phyloP scores from a whole-genome alignment of 177 flowering plant species.

The Vitis hybrid region DNA sequence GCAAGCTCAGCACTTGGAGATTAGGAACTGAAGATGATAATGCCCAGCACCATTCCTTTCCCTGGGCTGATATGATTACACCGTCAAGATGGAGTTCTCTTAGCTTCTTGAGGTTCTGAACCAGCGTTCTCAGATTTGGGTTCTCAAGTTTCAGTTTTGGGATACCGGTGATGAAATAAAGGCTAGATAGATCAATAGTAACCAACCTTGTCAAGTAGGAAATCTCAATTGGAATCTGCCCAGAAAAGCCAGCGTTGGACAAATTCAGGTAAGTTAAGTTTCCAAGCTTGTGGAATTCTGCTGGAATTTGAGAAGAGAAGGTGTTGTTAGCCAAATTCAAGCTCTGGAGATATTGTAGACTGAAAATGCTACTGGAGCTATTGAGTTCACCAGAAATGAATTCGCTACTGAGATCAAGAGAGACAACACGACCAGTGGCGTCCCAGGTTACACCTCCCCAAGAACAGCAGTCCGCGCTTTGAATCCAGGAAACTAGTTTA shows the following conservation, averaged over 20 bases:
- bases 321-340: conserved; percentile 43
- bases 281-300: conserved; percentile 26
- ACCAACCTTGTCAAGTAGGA: conserved; percentile 42
- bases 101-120: conserved; percentile 34
- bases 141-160: conserved; percentile 38
- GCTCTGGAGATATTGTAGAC: conserved; percentile 30
- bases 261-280: conserved; percentile 41
- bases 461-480: conserved; percentile 33
- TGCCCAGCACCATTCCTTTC: conserved; percentile 36
- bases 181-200: conserved; percentile 56
- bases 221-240: conserved; percentile 54
- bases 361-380: conserved; percentile 31
- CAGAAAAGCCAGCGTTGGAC: conserved; percentile 41
- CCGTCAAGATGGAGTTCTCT: conserved; percentile 46
- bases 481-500: conserved; percentile 35
- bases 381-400: conserved; percentile 26
- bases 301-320: conserved; percentile 32
- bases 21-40: conserved; percentile 37
- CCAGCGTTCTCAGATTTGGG: conserved; percentile 34
- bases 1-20: conserved; percentile 45
- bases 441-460: conserved; percentile 50
- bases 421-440: conserved; percentile 29
- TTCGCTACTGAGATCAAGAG: conserved; percentile 42
- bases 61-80: conserved; percentile 27
- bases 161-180: too few species aligned